Conservation (phyloP, 192 early-diverging fungal genomes). For the Coemansia javaensis region DNA sequence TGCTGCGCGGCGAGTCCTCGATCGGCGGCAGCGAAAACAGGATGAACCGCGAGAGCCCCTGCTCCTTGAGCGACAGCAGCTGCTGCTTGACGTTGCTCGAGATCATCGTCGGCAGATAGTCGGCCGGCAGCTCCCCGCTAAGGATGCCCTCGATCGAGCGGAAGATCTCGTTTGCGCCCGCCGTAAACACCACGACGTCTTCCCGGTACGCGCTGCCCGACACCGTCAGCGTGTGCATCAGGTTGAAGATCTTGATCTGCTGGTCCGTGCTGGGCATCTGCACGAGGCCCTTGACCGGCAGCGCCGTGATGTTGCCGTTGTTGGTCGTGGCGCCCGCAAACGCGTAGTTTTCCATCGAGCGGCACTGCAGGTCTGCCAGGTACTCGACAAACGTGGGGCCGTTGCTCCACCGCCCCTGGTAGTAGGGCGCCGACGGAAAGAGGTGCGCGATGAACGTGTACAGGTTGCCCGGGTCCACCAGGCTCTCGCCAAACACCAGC, state of each 20-base stretch:
- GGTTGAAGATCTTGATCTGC: slow-evolving; percentile 46
- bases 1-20: slow-evolving; percentile 47
- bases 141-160: slow-evolving; percentile 44
- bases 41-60: slow-evolving; percentile 32
- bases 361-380: slow-evolving; percentile 41
- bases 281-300: slow-evolving; percentile 40
- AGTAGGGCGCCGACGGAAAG: slow-evolving; percentile 45
- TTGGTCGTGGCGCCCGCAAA: slow-evolving; percentile 48
- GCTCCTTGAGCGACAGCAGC: slow-evolving; percentile 42
- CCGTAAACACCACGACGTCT: slow-evolving; percentile 44
- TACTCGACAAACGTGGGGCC: slow-evolving; percentile 50
- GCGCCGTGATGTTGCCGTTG: slow-evolving; percentile 42
- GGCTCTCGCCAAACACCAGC: slow-evolving; percentile 47
- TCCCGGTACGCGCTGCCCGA: slow-evolving; percentile 38
- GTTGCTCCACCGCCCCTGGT: slow-evolving; percentile 50
- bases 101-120: slow-evolving; percentile 41
- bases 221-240: slow-evolving; percentile 37
- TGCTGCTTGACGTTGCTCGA: slow-evolving; percentile 35
- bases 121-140: slow-evolving; percentile 22
- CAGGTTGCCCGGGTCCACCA: slow-evolving; percentile 45
- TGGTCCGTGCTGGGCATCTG: slow-evolving; percentile 49
- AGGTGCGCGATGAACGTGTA: slow-evolving; percentile 45
- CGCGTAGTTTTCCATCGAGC: slow-evolving; percentile 47
- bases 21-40: slow-evolving; percentile 48
- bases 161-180: slow-evolving; percentile 46